A percentile compares a stretch with the other conserved stretches of the same genome.
Conservation (phyloP, 2,329 filamentous ascomycete species). For the Ceratocystis albifundus region DNA sequence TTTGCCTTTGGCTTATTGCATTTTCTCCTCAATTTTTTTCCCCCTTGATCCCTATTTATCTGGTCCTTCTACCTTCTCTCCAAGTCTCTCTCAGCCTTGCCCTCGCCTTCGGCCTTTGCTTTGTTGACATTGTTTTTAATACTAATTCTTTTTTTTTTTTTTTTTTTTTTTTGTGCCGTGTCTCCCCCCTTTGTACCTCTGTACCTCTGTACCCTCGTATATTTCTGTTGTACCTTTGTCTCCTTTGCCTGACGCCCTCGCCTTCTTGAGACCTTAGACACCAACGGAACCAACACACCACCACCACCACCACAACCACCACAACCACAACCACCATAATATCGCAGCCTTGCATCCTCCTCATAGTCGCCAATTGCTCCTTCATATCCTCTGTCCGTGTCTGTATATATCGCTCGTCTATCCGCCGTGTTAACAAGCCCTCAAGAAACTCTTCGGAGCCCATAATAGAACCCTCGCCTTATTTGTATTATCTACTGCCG, state of each 20-base stretch:
- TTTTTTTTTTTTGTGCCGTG: background rate
- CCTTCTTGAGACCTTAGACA: too few relatives aligned
- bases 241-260: too few relatives aligned
- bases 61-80: conserved; percentile 1
- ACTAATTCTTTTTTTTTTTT: background rate
- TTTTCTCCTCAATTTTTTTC: background rate
- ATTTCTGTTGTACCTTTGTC: too few relatives aligned
- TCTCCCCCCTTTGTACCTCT: background rate
- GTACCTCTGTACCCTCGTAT: too few relatives aligned
- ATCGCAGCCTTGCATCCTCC: too few relatives aligned
- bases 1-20: background rate
- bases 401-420: background rate
- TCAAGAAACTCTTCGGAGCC: background rate
- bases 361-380: too few relatives aligned
- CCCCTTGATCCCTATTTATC: background rate
- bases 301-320: too few relatives aligned
- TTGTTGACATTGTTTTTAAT: background rate
- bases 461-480: background rate
- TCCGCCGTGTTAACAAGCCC: background rate
- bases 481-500: background rate
- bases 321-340: too few relatives aligned
- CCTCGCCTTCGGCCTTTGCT: background rate
- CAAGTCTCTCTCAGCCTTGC: background rate
- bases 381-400: too few relatives aligned
- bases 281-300: too few relatives aligned